Evolutionary conservation across 108 stramenopile genomes (phyloP), one percentile per base, ranked within the genome.

Genomic region (Nitzschia putrida): DNA sequence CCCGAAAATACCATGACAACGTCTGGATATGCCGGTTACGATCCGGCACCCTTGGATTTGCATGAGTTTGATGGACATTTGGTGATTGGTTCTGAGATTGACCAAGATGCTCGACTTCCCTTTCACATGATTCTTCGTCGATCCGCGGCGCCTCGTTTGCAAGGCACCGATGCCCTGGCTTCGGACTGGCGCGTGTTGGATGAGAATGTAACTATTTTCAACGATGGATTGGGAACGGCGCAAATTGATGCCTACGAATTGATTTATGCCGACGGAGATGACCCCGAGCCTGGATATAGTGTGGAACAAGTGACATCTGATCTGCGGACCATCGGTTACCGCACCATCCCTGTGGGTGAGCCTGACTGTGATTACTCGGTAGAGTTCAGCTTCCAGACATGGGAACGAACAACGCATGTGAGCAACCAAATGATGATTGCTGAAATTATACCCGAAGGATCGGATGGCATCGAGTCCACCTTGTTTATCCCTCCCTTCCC

Each of bases 41-140:
- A 70, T 34, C 42, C 63, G 13, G 18, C 6, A 22, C 53, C 47
- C 7, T 23, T 71, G 44, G 76, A 77, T 61, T 26, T n/a, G 29
- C 67, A 77, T 57, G 76, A 77, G 40, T 64, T 77, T 41, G 76
- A 66, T 58, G 76, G 76, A 3, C 67, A 67, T 45, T 45, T 77
- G 4, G 1, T 56, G 10, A 68, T 77, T 26, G 6, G 2, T 8
- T 59, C 63, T 2, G 45, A 40, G 0, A 53, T n/a, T 39, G 61
- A 61, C 18, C 45, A 71, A 65, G 69, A 77, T 10, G 41, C 61
- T 8, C 50, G 41, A 44, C 43, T 77, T 5, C 69, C 76, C 8
- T 77, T 66, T 58, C 69, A 64, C 25, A 23, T 51, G 10, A 20
- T 77, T 20, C 18, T 77, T 7, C 61, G 76, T 8, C 8, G 65